These are phyloP conservation scores for Lactarius tabidus DNA, from an alignment of 768 basidiomycete species.

Conservation along the genomic window DNA sequence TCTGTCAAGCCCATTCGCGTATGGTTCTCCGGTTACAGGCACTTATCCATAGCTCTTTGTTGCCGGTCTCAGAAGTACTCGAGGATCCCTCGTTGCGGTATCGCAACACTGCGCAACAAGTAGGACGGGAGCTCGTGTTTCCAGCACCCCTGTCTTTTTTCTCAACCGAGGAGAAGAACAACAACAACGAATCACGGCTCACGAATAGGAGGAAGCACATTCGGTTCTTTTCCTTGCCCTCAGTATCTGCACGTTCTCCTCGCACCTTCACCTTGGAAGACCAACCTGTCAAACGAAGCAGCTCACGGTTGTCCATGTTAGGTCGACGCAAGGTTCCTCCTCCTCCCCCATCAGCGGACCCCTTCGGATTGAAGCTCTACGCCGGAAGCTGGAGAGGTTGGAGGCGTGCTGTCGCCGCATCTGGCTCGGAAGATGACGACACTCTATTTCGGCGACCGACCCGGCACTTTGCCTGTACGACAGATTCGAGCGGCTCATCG, in stretches of 20 bases:
- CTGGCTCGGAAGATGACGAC: constrained; percentile 8
- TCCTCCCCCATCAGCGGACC: constrained; percentile 47
- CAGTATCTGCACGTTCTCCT: not conserved
- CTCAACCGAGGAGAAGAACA: constrained; percentile 5
- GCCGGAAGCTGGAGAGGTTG: constrained; percentile 48
- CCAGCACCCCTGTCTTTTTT: constrained; percentile 66
- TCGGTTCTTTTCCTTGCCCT: constrained; percentile 6
- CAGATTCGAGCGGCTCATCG: constrained; percentile 21
- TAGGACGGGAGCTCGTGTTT: constrained; percentile 59
- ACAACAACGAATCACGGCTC: not conserved
- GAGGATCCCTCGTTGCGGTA: constrained; percentile 32
- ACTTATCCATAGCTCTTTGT: constrained; percentile 57
- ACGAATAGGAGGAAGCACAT: not conserved
- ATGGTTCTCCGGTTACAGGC: constrained; percentile 73
- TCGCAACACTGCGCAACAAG: constrained; percentile 27
- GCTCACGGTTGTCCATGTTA: constrained; percentile 38
- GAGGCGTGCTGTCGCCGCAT: constrained; percentile 12
- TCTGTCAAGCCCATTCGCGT: constrained; percentile 65
- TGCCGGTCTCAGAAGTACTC: constrained; percentile 33
- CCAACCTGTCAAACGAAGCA: constrained; percentile 18
- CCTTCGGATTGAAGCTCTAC: constrained; percentile 44
- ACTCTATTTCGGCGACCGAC: constrained; percentile 3
- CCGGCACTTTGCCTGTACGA: not conserved
- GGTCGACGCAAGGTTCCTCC: constrained; percentile 32
- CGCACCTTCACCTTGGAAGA: constrained; percentile 6